These are phyloP conservation scores for Colletotrichum tamarilloi DNA, from an alignment of 2,329 filamentous ascomycete genomes.

Conservation along the genomic window DNA sequence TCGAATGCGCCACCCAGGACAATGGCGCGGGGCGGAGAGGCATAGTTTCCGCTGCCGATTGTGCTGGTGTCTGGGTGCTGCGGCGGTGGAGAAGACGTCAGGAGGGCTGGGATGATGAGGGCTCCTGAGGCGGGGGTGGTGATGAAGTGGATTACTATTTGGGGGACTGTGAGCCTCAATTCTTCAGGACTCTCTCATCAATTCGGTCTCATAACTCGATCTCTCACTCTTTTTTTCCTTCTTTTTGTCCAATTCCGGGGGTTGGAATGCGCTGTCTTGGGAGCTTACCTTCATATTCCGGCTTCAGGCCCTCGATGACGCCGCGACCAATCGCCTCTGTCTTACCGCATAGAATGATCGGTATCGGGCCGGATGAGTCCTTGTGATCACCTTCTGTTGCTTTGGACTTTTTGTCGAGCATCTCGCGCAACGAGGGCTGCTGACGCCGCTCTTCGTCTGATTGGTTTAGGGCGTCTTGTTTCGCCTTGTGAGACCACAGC, in stretches of 20 bases:
- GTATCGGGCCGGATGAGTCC: conserved; percentile 4
- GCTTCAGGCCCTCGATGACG: conserved; percentile 40
- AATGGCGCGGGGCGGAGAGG: conserved; percentile 22
- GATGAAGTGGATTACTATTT: conserved; percentile 35
- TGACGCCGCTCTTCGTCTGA: background rate
- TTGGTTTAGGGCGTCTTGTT: background rate
- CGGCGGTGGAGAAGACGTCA: conserved; percentile 16
- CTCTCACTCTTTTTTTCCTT: background rate
- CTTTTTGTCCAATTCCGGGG: background rate
- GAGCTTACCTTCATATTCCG: conserved; percentile 41
- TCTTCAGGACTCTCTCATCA: background rate
- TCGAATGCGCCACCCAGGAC: conserved; percentile 34
- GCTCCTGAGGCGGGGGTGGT: conserved; percentile 21
- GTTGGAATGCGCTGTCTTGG: background rate
- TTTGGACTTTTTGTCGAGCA: background rate
- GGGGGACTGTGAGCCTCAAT: background rate
- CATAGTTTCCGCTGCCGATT: conserved; percentile 34
- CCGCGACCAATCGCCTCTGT: conserved; percentile 38
- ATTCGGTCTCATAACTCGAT: background rate
- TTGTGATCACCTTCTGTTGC: background rate
- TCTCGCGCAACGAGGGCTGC: background rate
- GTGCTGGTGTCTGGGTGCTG: conserved; percentile 33
- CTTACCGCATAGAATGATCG: conserved; percentile 41
- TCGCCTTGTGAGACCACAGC: conserved; percentile 10
- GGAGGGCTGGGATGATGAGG: conserved; percentile 34